These are phyloP conservation scores for Aspergillus candidus DNA, from an alignment of 2,329 filamentous ascomycete species.

Conservation along the genomic window DNA sequence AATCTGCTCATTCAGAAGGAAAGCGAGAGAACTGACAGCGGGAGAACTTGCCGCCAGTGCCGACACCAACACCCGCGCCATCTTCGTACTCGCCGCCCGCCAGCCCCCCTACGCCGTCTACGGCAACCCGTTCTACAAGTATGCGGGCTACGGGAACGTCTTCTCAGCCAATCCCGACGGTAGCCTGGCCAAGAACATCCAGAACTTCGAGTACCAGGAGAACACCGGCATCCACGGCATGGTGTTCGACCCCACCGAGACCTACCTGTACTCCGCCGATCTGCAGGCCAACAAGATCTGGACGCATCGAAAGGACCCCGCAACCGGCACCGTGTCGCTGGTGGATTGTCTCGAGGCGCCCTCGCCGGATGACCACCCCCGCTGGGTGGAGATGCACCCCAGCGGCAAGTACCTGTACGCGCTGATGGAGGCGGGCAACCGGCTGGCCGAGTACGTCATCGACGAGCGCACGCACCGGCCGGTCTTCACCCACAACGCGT, in stretches of 20 bases:
- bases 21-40: no score
- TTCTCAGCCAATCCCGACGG: constrained; percentile 42
- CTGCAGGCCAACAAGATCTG: constrained; percentile 55
- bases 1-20: not conserved
- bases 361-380: constrained; percentile 65
- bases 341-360: constrained; percentile 70
- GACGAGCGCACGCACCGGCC: constrained; percentile 67
- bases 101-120: constrained; percentile 77
- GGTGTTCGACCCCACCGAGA: constrained; percentile 41
- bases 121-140: constrained; percentile 83
- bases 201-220: constrained; percentile 41
- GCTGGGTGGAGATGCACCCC: constrained; percentile 82
- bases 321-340: constrained; percentile 58
- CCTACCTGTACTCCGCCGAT: constrained; percentile 46
- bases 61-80: constrained; percentile 77
- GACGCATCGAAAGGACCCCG: constrained; percentile 67
- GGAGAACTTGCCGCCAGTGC: constrained; percentile 61
- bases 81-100: constrained; percentile 76
- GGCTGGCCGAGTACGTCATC: constrained; percentile 74
- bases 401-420: constrained; percentile 74
- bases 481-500: constrained; percentile 69
- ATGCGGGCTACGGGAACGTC: constrained; percentile 75
- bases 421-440: constrained; percentile 85
- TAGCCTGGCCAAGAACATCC: constrained; percentile 36
- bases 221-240: constrained; percentile 46